Conservation (phyloP, 1,139 yeast species). For the Saccharomyces hybrid region DNA sequence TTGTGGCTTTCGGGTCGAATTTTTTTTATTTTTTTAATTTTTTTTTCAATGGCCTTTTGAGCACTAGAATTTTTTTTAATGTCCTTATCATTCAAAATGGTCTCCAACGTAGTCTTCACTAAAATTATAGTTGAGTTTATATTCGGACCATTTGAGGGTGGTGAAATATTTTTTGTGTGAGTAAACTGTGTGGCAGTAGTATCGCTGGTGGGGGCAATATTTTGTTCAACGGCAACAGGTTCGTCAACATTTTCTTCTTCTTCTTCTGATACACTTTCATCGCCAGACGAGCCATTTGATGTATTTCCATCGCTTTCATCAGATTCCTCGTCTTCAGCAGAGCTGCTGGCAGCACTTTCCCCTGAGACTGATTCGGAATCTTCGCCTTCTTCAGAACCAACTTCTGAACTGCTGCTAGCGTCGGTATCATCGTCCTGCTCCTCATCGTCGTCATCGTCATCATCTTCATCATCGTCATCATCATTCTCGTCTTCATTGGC, state of each 20-base stretch:
- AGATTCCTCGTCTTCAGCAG: not conserved
- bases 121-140: slow-evolving; percentile 24
- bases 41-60: slow-evolving; percentile 26
- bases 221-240: not conserved
- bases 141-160: slow-evolving; percentile 11
- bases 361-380: not conserved
- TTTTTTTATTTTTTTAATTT: no score
- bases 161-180: slow-evolving; percentile 16
- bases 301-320: not conserved
- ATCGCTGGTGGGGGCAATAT: not conserved
- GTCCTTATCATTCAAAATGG: slow-evolving; percentile 26
- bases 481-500: not conserved
- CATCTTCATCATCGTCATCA: not conserved
- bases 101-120: slow-evolving; percentile 26
- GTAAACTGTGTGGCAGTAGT: not conserved
- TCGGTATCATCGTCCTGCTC: slow-evolving; percentile 1
- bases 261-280: not conserved
- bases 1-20: slow-evolving; percentile 9
- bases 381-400: not conserved
- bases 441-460: not conserved
- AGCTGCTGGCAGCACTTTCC: not conserved
- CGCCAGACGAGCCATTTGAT: not conserved
- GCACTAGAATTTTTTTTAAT: slow-evolving; percentile 25
- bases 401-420: not conserved
- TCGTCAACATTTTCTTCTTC: slow-evolving; percentile 1